Evolutionary conservation across 2,329 filamentous ascomycete species (phyloP), one percentile per base, ranked within the genome.

Genomic region (Dactylellina haptotyla): DNA sequence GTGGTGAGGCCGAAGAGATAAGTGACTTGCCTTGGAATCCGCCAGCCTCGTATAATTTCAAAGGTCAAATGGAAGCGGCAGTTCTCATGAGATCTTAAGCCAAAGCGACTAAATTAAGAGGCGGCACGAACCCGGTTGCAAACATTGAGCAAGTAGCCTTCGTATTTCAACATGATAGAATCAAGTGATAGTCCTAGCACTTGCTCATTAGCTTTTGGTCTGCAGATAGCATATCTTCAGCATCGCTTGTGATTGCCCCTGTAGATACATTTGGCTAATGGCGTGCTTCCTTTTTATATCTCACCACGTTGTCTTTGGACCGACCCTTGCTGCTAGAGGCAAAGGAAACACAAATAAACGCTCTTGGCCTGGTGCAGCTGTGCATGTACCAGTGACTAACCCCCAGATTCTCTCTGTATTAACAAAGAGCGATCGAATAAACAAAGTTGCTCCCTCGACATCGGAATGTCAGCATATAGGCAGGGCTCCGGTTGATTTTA

Each of bases 401-500:
- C n/a, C n/a, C n/a, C n/a, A n/a, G n/a, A n/a, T n/a, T n/a, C n/a
- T n/a, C 12, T 4, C 37, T 20, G 25, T 10, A 20, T 41, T 25
- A 18, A 56, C 20, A 30, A 34, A 67, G 16, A 14, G 12, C 1
- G 37, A 41, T 6, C 25, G 12, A 64, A 46, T 14, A 34, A 51
- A 32, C 12, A 30, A 28, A 69, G 46, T 45, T 9, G 25, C 30
- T 59, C 32, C 6, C 14, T 14, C 25, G 20, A 20, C 26, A n/a
- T 65, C 53, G 63, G 51, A 50, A 57, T 56, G 53, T 66, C 41
- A 41, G 45, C 4, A 71, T 58, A 37, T 72, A 72, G 69, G 69
- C 69, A 73, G 53, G 69, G 61, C 32, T 54, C 56, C 69, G 61
- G 69, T 61, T 48, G 56, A 6, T 16, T 73, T 65, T 56, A 61